phyloP scores from a whole-genome alignment of 2,329 filamentous ascomycete species.

The Didymella pomorum region DNA sequence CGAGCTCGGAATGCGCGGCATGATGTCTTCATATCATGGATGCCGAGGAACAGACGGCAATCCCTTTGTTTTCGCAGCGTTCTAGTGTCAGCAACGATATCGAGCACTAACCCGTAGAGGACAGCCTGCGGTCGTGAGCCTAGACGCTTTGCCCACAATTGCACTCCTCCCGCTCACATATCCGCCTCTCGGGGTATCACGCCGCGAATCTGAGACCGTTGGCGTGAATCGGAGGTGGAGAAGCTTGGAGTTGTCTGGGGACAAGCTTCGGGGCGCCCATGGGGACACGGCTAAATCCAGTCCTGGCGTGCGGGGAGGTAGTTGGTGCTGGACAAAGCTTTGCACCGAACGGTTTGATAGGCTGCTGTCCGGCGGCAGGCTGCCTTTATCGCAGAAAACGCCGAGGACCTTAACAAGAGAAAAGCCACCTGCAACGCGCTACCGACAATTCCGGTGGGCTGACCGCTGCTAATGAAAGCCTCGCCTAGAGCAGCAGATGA shows the following conservation, averaged over 20 bases:
- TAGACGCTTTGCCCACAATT: constrained; percentile 18
- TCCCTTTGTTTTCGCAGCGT: constrained; percentile 6
- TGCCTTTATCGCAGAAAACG: constrained; percentile 21
- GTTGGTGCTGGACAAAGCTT: constrained; percentile 29
- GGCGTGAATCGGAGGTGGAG: constrained; percentile 22
- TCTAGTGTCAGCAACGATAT: constrained; percentile 6
- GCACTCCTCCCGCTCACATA: constrained; percentile 23
- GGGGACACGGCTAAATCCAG: constrained; percentile 29
- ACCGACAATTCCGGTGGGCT: constrained; percentile 28
- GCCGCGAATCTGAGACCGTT: constrained; percentile 22
- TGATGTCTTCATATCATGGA: background rate
- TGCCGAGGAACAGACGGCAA: background rate
- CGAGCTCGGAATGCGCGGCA: background rate
- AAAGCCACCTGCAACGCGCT: constrained; percentile 27
- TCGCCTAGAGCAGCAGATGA: constrained; percentile 23
- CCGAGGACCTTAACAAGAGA: constrained; percentile 16
- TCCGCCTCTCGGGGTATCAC: constrained; percentile 26
- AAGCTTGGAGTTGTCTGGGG: constrained; percentile 27
- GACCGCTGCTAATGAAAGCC: constrained; percentile 31
- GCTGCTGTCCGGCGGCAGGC: constrained; percentile 19
- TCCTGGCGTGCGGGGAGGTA: constrained; percentile 24
- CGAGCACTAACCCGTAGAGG: constrained; percentile 9
- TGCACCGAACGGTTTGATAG: constrained; percentile 26
- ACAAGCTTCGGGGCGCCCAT: constrained; percentile 23
- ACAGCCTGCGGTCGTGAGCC: background rate